Evolutionary conservation across 2,329 filamentous ascomycete genomes (phyloP).

Genomic region (Chrysoporthe deuterocubensis): DNA sequence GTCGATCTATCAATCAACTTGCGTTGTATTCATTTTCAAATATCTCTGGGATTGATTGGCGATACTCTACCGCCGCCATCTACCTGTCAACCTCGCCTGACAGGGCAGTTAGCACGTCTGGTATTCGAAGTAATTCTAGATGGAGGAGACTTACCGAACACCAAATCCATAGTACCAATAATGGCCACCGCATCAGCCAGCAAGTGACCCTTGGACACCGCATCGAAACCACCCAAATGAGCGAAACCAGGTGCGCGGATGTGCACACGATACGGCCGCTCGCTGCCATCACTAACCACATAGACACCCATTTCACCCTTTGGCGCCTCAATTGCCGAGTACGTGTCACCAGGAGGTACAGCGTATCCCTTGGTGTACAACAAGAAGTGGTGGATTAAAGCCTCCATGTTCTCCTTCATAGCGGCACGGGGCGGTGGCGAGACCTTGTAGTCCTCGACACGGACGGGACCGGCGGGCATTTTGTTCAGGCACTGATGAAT

Average conservation of each 20-base stretch:
- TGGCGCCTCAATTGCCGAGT: slow-evolving; percentile 97
- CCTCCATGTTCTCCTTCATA: slow-evolving; percentile 99
- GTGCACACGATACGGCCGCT: slow-evolving; percentile 96
- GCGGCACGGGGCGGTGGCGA: slow-evolving; percentile 91
- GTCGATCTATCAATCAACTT: slow-evolving; percentile 20
- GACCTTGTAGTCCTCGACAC: slow-evolving; percentile 99
- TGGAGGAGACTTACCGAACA: slow-evolving; percentile 70
- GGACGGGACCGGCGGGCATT: slow-evolving; percentile 93
- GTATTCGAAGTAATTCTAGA: slow-evolving; percentile 7
- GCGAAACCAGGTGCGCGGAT: slow-evolving; percentile 97
- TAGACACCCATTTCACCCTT: slow-evolving; percentile 99
- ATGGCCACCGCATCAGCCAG: slow-evolving; percentile 96
- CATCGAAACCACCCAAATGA: slow-evolving; percentile 92
- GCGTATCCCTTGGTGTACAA: slow-evolving; percentile 98
- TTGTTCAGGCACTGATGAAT: slow-evolving; percentile 99
- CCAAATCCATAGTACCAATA: slow-evolving; percentile 87
- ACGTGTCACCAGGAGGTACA: slow-evolving; percentile 96
- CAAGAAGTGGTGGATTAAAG: slow-evolving; percentile 97
- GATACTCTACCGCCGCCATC: slow-evolving; percentile 32
- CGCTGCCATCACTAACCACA: slow-evolving; percentile 92
- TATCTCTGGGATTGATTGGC: slow-evolving; percentile 25
- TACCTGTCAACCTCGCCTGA: slow-evolving; percentile 66
- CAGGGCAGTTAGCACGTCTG: slow-evolving; percentile 39
- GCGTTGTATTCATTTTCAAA: slow-evolving; percentile 31
- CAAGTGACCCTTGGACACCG: slow-evolving; percentile 88